Evolutionary conservation across 139 green algal species (phyloP).

Genomic region (Asterochloris sp.): DNA sequence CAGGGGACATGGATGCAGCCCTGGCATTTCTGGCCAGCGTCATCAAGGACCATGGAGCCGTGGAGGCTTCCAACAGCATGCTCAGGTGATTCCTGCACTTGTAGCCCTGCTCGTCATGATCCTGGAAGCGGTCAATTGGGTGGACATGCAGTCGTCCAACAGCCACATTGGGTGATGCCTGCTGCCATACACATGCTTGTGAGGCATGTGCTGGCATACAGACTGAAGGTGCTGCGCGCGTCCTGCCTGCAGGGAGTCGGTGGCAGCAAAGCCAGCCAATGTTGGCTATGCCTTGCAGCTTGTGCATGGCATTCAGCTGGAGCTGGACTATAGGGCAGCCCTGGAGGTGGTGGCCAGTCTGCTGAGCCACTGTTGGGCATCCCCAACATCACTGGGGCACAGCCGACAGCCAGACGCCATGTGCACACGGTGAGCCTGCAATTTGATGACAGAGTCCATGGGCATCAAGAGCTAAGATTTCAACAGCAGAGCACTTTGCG

Average conservation of each 20-base stretch:
- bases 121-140: too few species aligned
- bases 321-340: slow-evolving; percentile 28
- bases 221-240: not conserved
- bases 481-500: too few species aligned
- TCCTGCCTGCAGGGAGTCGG: slow-evolving; percentile 21
- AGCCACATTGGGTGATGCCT: too few species aligned
- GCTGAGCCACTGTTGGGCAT: not conserved
- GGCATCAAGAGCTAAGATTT: too few species aligned
- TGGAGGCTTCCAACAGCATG: slow-evolving; percentile 37
- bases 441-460: too few species aligned
- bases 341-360: slow-evolving; percentile 23
- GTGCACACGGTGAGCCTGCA: too few species aligned
- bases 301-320: slow-evolving; percentile 59
- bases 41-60: slow-evolving; percentile 53
- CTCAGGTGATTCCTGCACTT: slow-evolving; percentile 3
- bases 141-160: too few species aligned
- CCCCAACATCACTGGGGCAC: too few species aligned
- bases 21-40: slow-evolving; percentile 59
- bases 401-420: not conserved
- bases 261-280: slow-evolving; percentile 26
- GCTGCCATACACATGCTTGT: too few species aligned
- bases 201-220: too few species aligned
- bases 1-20: slow-evolving; percentile 26
- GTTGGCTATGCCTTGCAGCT: slow-evolving; percentile 50
- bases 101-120: too few species aligned